phyloP scores from a whole-genome alignment of 495 filamentous ascomycete genomes.

The Podospora appendiculata region DNA sequence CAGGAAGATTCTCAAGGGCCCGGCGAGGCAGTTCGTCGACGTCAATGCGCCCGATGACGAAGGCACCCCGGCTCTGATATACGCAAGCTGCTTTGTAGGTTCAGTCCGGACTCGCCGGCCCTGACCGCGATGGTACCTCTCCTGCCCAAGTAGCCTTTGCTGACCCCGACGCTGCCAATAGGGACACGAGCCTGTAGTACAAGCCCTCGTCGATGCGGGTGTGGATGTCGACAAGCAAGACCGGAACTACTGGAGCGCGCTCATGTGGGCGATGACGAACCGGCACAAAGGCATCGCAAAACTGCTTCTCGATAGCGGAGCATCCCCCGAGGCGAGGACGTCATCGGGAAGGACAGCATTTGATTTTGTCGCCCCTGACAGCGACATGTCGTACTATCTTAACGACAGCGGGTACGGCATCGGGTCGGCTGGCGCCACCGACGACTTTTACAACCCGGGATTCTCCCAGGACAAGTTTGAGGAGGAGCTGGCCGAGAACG shows the following conservation, averaged over 20 bases:
- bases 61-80: slow-evolving; percentile 89
- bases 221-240: slow-evolving; percentile 94
- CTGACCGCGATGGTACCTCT: slow-evolving; percentile 1
- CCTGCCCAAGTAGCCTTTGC: too few species aligned
- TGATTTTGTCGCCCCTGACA: slow-evolving; percentile 89
- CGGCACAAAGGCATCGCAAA: slow-evolving; percentile 93
- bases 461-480: slow-evolving; percentile 92
- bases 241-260: slow-evolving; percentile 89
- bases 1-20: slow-evolving; percentile 64
- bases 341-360: slow-evolving; percentile 91
- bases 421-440: slow-evolving; percentile 74
- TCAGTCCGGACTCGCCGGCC: background rate
- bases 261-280: slow-evolving; percentile 99
- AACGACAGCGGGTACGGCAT: slow-evolving; percentile 90
- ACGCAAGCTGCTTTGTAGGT: slow-evolving; percentile 96
- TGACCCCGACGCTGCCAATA: slow-evolving; percentile 23
- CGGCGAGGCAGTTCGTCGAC: slow-evolving; percentile 71
- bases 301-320: slow-evolving; percentile 81
- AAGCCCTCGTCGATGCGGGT: slow-evolving; percentile 73
- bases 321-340: slow-evolving; percentile 91
- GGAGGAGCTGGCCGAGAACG: slow-evolving; percentile 94
- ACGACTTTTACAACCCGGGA: slow-evolving; percentile 93
- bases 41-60: slow-evolving; percentile 90
- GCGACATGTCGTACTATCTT: slow-evolving; percentile 91
- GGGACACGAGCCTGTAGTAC: slow-evolving; percentile 88